Evolutionary conservation across 805 yeast species (phyloP).

Genomic region (Naumovozyma castellii): DNA sequence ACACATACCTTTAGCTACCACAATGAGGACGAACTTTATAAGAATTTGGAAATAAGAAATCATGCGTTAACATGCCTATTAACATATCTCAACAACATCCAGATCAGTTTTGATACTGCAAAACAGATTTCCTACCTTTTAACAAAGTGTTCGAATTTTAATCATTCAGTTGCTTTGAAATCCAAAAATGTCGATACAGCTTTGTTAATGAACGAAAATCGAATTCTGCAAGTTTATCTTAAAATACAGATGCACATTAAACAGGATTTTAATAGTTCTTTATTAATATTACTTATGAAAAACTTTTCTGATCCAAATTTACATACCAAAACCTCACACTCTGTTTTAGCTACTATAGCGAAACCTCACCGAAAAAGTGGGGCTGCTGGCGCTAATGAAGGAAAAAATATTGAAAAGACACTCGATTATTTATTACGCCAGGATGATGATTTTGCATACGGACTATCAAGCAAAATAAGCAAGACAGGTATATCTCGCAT

Average conservation of each 20-base stretch:
- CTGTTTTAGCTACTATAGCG: constrained; percentile 9
- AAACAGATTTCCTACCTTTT: constrained; percentile 41
- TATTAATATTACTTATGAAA: constrained; percentile 32
- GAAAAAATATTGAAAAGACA: constrained; percentile 11
- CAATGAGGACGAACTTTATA: constrained; percentile 29
- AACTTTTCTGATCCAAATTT: constrained; percentile 39
- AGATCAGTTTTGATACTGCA: constrained; percentile 35
- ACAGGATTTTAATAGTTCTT: constrained; percentile 34
- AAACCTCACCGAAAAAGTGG: constrained; percentile 11
- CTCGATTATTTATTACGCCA: constrained; percentile 18
- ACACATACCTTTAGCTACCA: constrained; percentile 40
- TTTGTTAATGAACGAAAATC: constrained; percentile 33
- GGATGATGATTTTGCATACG: constrained; percentile 40
- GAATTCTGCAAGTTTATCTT: constrained; percentile 39
- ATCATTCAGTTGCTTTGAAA: constrained; percentile 24
- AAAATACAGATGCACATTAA: constrained; percentile 27
- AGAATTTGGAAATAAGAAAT: constrained; percentile 43
- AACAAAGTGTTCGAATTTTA: constrained; percentile 32
- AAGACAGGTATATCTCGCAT: constrained; percentile 32
- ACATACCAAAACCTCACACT: constrained; percentile 15
- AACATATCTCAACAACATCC: constrained; percentile 37
- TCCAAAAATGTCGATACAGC: constrained; percentile 24
- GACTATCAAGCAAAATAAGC: constrained; percentile 43
- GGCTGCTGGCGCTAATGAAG: constrained; percentile 9
- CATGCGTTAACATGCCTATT: constrained; percentile 50